phyloP scores from a whole-genome alignment of 305 asterid genomes.

The Fraxinus velutina region DNA sequence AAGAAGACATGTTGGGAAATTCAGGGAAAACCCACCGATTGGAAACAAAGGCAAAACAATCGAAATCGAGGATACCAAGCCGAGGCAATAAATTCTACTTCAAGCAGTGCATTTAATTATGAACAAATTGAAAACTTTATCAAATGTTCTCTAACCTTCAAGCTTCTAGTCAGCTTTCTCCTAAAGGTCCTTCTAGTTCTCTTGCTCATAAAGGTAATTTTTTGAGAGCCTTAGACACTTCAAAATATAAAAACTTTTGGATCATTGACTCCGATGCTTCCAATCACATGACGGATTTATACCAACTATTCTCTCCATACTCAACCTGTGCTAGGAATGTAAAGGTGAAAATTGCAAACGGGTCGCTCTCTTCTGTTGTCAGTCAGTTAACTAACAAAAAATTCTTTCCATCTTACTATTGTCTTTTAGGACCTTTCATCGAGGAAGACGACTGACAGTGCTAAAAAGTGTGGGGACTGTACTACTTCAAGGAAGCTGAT shows the following conservation, averaged over 20 bases:
- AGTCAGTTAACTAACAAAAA: neutral
- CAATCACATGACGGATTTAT: neutral
- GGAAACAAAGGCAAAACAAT: neutral
- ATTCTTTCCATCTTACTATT: neutral
- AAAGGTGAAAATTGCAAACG: too few species aligned
- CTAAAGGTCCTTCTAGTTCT: neutral
- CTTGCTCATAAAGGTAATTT: neutral
- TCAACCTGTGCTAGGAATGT: neutral
- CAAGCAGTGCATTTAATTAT: neutral
- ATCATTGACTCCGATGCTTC: neutral
- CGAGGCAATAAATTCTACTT: neutral
- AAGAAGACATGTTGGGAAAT: neutral
- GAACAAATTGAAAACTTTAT: neutral
- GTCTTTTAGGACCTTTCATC: neutral
- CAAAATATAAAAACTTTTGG: neutral
- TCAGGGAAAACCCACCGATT: neutral
- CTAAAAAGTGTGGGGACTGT: neutral
- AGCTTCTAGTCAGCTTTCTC: neutral
- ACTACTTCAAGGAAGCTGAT: neutral
- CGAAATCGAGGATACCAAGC: neutral
- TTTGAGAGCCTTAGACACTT: neutral
- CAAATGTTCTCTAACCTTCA: neutral
- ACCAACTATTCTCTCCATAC: neutral
- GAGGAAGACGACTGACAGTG: neutral
- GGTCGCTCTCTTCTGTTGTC: neutral